A percentile compares a stretch with the other conserved stretches of the same genome.
Conservation (phyloP, 495 filamentous ascomycete species). For the Entonaema liquescens region DNA sequence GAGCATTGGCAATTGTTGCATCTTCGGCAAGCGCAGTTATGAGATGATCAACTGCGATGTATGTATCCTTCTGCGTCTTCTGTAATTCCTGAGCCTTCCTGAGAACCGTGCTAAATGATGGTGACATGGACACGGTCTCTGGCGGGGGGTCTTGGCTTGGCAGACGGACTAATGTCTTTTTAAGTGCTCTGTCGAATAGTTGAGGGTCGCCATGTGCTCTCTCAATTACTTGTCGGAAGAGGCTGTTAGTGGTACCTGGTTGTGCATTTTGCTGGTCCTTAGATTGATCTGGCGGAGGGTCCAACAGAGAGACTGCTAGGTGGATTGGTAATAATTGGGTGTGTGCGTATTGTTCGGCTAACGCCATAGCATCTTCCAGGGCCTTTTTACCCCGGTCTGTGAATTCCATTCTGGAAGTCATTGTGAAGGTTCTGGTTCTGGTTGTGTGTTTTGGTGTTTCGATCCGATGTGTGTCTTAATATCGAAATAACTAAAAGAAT, state of each 20-base stretch:
- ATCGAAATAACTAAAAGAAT: constrained; percentile 10
- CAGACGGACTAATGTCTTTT: constrained; percentile 88
- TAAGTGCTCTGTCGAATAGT: constrained; percentile 83
- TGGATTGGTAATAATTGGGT: constrained; percentile 89
- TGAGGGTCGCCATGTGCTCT: constrained; percentile 93
- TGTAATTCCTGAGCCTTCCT: constrained; percentile 87
- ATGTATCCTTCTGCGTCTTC: constrained; percentile 95
- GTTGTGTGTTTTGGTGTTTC: background rate
- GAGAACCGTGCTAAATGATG: constrained; percentile 81
- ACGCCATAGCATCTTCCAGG: constrained; percentile 80
- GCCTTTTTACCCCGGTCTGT: constrained; percentile 92
- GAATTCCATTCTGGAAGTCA: constrained; percentile 76
- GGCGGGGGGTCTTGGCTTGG: constrained; percentile 95
- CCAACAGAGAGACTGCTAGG: constrained; percentile 86
- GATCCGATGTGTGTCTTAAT: constrained; percentile 2
- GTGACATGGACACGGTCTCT: constrained; percentile 81
- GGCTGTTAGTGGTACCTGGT: constrained; percentile 71
- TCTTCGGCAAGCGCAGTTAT: constrained; percentile 87
- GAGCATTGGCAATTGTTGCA: constrained; percentile 69
- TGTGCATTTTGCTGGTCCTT: constrained; percentile 74
- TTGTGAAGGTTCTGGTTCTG: constrained; percentile 42
- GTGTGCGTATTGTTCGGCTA: constrained; percentile 88
- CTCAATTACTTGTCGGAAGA: constrained; percentile 94
- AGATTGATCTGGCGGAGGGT: constrained; percentile 78
- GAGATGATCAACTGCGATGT: constrained; percentile 91